A percentile compares a stretch with the other conserved stretches of the same genome.
Conservation (phyloP, 1,284 basidiomycete genomes). For the Meira nashicola region DNA sequence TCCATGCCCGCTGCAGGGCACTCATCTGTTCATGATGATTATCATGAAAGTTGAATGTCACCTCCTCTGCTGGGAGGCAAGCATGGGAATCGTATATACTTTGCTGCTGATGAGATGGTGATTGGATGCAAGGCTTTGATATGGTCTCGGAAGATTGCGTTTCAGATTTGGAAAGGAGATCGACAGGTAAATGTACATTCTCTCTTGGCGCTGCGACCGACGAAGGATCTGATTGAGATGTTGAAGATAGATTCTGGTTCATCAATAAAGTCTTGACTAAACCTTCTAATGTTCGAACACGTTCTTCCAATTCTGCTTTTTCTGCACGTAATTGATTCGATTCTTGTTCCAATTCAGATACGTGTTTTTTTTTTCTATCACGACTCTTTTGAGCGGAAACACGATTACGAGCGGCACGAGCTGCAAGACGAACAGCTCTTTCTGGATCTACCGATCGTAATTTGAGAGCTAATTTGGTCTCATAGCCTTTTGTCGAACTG, state of each 20-base stretch:
- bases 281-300: slow-evolving; percentile 31
- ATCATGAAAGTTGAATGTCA: slow-evolving; percentile 20
- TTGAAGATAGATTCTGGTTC: not conserved
- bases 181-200: slow-evolving; percentile 18
- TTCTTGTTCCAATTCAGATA: slow-evolving; percentile 38
- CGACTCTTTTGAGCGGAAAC: slow-evolving; percentile 48
- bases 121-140: not conserved
- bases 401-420: slow-evolving; percentile 48
- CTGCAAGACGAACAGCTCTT: slow-evolving; percentile 42
- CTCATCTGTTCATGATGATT: slow-evolving; percentile 28
- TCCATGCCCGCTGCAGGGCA: slow-evolving; percentile 44
- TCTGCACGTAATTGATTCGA: slow-evolving; percentile 27
- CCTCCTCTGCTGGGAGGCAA: slow-evolving; percentile 53
- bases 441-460: slow-evolving; percentile 30
- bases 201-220: slow-evolving; percentile 10
- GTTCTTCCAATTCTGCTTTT: slow-evolving; percentile 26
- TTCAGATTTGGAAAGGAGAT: slow-evolving; percentile 21
- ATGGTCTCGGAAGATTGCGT: slow-evolving; percentile 11
- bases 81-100: slow-evolving; percentile 18
- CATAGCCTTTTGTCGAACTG: no score
- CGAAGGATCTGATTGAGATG: slow-evolving; percentile 10
- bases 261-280: slow-evolving; percentile 24
- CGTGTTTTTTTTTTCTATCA: slow-evolving; percentile 47
- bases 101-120: no score
- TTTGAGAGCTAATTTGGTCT: no score